Percentiles rank a stretch among this genome's conserved stretches.
These are phyloP conservation scores for Phyllosticta citriasiana DNA, from an alignment of 2,329 filamentous ascomycete species.

Conservation along the genomic window DNA sequence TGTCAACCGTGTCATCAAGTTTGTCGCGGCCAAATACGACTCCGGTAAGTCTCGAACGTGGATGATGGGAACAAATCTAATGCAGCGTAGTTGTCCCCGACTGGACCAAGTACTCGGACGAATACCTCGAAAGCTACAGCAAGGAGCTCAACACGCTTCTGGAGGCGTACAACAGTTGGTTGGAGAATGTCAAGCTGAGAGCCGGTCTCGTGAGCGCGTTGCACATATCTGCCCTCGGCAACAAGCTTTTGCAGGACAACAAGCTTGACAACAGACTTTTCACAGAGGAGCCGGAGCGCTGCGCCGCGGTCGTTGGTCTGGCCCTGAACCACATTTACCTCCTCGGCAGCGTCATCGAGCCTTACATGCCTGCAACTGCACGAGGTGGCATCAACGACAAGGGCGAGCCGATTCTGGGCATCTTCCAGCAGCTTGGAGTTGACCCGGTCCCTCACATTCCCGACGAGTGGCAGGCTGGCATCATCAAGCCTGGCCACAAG, in stretches of 20 bases:
- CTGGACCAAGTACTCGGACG: conserved; percentile 44
- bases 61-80: neutral
- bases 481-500: conserved; percentile 56
- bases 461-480: conserved; percentile 28
- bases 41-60: conserved; percentile 33
- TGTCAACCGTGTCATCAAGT: conserved; percentile 51
- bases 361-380: conserved; percentile 59
- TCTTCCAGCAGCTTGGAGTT: conserved; percentile 64
- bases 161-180: conserved; percentile 54
- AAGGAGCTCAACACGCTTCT: conserved; percentile 57
- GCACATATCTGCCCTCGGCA: conserved; percentile 53
- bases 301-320: conserved; percentile 41
- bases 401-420: conserved; percentile 27
- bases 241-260: conserved; percentile 48
- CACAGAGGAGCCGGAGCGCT: conserved; percentile 48
- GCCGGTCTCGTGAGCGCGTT: conserved; percentile 55
- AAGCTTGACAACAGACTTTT: conserved; percentile 53
- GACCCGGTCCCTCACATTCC: conserved; percentile 50
- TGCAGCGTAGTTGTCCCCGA: conserved; percentile 49
- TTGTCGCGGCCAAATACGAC: conserved; percentile 62
- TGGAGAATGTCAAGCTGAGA: conserved; percentile 63
- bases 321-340: conserved; percentile 15
- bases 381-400: conserved; percentile 5
- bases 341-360: conserved; percentile 27
- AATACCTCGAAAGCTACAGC: conserved; percentile 35